Percentiles rank a stretch among this genome's conserved stretches.
phyloP scores from a whole-genome alignment of 805 yeast genomes.

The Wickerhamomyces bovis region DNA sequence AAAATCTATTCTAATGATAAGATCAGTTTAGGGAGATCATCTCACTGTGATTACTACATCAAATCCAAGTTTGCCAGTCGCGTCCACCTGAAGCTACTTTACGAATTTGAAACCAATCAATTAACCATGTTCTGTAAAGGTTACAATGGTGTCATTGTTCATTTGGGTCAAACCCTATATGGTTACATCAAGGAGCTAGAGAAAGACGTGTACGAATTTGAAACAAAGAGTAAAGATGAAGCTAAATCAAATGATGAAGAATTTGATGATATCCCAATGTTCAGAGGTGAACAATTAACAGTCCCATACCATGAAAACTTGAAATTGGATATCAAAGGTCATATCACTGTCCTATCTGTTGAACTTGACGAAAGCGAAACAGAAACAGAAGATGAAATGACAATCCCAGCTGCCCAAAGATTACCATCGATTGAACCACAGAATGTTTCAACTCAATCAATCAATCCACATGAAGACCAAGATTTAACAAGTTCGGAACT shows the following conservation, averaged over 20 bases:
- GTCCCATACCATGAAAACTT: constrained; percentile 61
- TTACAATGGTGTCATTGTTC: constrained; percentile 69
- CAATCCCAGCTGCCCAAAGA: constrained; percentile 1
- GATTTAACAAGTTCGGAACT: constrained; percentile 5
- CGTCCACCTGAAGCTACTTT: constrained; percentile 51
- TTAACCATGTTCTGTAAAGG: constrained; percentile 69
- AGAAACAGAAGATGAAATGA: constrained; percentile 25
- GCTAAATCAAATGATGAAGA: constrained; percentile 10
- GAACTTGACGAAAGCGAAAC: constrained; percentile 37
- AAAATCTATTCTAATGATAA: constrained; percentile 16
- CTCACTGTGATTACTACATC: constrained; percentile 42
- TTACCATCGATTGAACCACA: constrained; percentile 13
- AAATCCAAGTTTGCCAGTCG: constrained; percentile 59
- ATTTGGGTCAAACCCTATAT: constrained; percentile 47
- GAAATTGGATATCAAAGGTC: constrained; percentile 67
- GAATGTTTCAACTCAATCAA: neutral
- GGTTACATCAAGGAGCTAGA: constrained; percentile 21
- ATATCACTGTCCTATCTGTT: constrained; percentile 46
- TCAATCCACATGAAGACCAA: neutral
- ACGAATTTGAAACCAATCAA: constrained; percentile 32
- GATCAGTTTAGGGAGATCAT: constrained; percentile 47
- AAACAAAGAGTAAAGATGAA: constrained; percentile 8
- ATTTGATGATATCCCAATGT: constrained; percentile 41
- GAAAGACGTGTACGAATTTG: constrained; percentile 22
- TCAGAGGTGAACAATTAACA: constrained; percentile 55